Base-by-base conservation (phyloP, 768 basidiomycete species). In the Lentinula detonsa region DNA sequence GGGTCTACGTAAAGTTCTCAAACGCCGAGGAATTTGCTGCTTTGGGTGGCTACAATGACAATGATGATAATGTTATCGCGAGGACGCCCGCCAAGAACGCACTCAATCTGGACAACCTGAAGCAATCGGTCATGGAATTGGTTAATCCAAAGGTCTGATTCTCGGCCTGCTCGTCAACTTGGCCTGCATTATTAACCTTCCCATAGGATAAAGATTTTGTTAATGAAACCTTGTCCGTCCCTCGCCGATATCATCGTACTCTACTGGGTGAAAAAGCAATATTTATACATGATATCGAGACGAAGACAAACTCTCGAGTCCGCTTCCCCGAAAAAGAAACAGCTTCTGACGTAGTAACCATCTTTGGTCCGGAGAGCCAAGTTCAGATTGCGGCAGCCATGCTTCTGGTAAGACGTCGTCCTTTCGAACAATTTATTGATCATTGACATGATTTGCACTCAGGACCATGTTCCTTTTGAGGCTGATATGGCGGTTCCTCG, bases 1-100 rank as follows among this genome's bases (percentile, higher is more conserved):
- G 96, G n/a, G 96, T 98, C 21, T 98, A 98, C 75, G 96, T 99
- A 74, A 98, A 98, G 75, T 99, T 98, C 69, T 93, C 93, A 23
- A 98, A 98, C 72, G 93, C 93, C 10, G 96, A 98, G 67, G 96
- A 98, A 72, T 97, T 95, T 73, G 94, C 94, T 40, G 85, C 90
- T 11, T 81, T 95, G 64, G 96, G 96, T 31, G 96, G 95, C 5
- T 96, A 96, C 72, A 87, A 90, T 68, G 95, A 98, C 72, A 97
- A 96, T 71, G 96, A 98, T 69, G 96, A 99, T 75, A 99, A 99
- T 69, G 96, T 99, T 54, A 85, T 99, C 45, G 96, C 95, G n/a
- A 83, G 96, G 55, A 99, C 96, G 2, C 96, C 96, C 6, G 93
- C 94, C 39, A 99, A 99, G 82, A 99, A 99, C 69, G 91, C 93